Evolutionary conservation across 2,329 filamentous ascomycete genomes (phyloP).

Genomic region (Onygena corvina): DNA sequence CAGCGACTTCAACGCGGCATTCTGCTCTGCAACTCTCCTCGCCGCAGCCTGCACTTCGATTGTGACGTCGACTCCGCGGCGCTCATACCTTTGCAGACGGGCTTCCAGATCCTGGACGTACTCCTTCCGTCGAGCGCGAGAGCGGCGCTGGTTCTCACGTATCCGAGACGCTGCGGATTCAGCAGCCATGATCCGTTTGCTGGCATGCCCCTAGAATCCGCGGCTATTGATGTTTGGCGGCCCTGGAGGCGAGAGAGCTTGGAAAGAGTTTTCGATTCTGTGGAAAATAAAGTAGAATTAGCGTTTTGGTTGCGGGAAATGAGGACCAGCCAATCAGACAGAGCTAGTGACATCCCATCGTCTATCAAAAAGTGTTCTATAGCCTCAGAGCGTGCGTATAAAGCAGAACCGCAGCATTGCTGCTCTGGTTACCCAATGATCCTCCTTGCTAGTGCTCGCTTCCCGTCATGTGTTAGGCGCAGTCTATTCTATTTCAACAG

Average conservation of each 20-base stretch:
- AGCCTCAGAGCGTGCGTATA: too few relatives aligned
- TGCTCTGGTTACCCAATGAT: background rate
- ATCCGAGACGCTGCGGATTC: conserved; percentile 41
- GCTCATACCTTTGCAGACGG: conserved; percentile 51
- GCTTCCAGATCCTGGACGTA: conserved; percentile 59
- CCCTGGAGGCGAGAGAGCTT: background rate
- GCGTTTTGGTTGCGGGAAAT: too few relatives aligned
- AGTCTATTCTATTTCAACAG: background rate
- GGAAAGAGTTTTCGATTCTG: background rate
- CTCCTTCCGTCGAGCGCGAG: conserved; percentile 60
- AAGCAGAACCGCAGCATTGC: too few relatives aligned
- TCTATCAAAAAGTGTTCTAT: too few relatives aligned
- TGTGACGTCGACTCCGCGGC: conserved; percentile 54
- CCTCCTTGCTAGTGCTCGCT: background rate
- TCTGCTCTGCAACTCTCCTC: conserved; percentile 56
- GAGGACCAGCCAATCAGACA: background rate
- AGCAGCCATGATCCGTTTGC: background rate
- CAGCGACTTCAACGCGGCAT: conserved; percentile 49
- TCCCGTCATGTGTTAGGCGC: background rate
- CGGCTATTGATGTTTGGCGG: background rate
- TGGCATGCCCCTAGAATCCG: too few relatives aligned
- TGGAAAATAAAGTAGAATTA: background rate
- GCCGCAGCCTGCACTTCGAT: conserved; percentile 61
- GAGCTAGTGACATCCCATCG: too few relatives aligned
- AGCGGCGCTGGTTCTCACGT: conserved; percentile 64